A percentile compares a stretch with the other conserved stretches of the same genome.
These are phyloP conservation scores for Orbilia ellipsospora DNA, from an alignment of 2,329 filamentous ascomycete species.

Conservation along the genomic window DNA sequence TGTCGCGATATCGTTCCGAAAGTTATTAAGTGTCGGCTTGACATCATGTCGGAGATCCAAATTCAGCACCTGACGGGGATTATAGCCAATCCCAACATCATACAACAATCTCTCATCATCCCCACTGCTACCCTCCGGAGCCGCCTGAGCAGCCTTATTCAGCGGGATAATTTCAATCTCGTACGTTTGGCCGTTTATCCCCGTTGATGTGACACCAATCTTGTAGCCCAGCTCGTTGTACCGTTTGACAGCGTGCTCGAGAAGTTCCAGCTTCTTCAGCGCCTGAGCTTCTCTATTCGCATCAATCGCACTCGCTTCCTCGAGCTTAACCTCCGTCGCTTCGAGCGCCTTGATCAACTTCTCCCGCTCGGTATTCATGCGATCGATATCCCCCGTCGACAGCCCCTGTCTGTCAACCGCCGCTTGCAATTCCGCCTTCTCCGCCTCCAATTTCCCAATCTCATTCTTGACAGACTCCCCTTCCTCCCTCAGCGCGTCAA, in stretches of 20 bases:
- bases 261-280: constrained; percentile 83
- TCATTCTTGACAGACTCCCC: constrained; percentile 81
- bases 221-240: constrained; percentile 97
- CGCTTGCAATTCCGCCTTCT: constrained; percentile 81
- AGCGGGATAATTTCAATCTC: constrained; percentile 78
- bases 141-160: constrained; percentile 64
- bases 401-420: constrained; percentile 93
- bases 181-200: constrained; percentile 83
- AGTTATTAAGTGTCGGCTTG: constrained; percentile 78
- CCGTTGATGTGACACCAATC: constrained; percentile 88
- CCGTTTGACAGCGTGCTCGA: constrained; percentile 87
- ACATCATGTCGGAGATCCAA: constrained; percentile 85
- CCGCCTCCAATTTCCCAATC: constrained; percentile 81
- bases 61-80: constrained; percentile 87
- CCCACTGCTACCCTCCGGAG: constrained; percentile 62
- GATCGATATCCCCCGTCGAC: constrained; percentile 97
- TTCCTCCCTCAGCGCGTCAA: constrained; percentile 84
- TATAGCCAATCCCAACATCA: constrained; percentile 85
- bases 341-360: constrained; percentile 90
- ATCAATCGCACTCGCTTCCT: constrained; percentile 77
- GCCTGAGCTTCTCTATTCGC: constrained; percentile 88
- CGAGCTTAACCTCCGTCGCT: constrained; percentile 77
- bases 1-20: constrained; percentile 93
- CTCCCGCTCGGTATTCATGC: constrained; percentile 96
- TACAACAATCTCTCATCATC: constrained; percentile 81